These are phyloP conservation scores for Dactylorhiza incarnata DNA, from an alignment of 106 monocot genomes.

Conservation along the genomic window DNA sequence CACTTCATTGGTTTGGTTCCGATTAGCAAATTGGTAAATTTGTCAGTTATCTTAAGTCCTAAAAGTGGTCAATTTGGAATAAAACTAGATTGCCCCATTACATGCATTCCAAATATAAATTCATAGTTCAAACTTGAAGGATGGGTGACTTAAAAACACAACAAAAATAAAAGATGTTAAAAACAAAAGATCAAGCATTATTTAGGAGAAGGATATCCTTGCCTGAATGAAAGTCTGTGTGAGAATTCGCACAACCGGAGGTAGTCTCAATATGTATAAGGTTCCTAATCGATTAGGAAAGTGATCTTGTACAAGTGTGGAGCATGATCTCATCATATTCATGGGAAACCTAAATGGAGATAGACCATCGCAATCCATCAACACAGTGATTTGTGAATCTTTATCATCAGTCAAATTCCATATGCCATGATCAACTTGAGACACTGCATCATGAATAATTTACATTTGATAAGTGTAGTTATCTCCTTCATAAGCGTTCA, in stretches of 20 bases:
- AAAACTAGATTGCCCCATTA: neutral
- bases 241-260: slow-evolving; percentile 61
- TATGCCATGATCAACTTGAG: slow-evolving; percentile 81
- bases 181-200: neutral
- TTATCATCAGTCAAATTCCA: slow-evolving; percentile 56
- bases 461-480: neutral
- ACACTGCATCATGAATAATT: slow-evolving; percentile 44
- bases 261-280: slow-evolving; percentile 62
- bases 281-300: slow-evolving; percentile 81
- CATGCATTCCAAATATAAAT: neutral
- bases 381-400: slow-evolving; percentile 62
- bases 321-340: slow-evolving; percentile 82
- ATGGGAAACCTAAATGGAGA: slow-evolving; percentile 80
- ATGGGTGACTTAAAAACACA: neutral
- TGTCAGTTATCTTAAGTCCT: neutral
- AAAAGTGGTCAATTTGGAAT: neutral
- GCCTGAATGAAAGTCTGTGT: slow-evolving; percentile 79
- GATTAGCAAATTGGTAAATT: neutral
- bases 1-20: too few species aligned
- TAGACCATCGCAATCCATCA: slow-evolving; percentile 81
- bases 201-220: slow-evolving; percentile 7
- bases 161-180: neutral
- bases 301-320: slow-evolving; percentile 79
- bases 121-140: neutral
- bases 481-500: neutral